phyloP scores from a whole-genome alignment of 495 filamentous ascomycete genomes.

The Penicillium argentinense region DNA sequence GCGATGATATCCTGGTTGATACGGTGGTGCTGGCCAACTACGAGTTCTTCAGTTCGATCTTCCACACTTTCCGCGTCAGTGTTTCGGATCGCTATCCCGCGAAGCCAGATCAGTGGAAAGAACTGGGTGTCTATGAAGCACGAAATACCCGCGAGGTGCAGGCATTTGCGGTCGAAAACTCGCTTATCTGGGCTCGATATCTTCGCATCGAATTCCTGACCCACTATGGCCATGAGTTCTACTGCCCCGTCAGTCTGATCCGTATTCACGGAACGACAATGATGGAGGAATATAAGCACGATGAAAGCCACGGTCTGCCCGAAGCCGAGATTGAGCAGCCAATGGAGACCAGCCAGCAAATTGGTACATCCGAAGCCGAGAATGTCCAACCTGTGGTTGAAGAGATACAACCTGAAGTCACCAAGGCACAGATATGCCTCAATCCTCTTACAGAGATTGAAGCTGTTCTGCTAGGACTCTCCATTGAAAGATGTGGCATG shows the following conservation, averaged over 20 bases:
- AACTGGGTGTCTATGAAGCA: conserved; percentile 84
- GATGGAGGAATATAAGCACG: conserved; percentile 85
- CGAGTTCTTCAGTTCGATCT: conserved; percentile 97
- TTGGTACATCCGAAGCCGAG: conserved; percentile 6
- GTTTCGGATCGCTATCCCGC: conserved; percentile 93
- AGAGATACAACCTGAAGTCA: background rate
- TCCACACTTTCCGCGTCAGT: conserved; percentile 83
- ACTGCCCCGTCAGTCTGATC: conserved; percentile 87
- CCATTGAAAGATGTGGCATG: conserved; percentile 17
- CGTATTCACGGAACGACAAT: conserved; percentile 94
- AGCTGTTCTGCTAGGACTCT: conserved; percentile 11
- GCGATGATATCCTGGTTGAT: conserved; percentile 92
- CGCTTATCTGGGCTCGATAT: conserved; percentile 94
- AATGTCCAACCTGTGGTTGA: conserved; percentile 2
- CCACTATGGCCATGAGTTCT: conserved; percentile 95
- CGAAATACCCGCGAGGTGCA: conserved; percentile 91
- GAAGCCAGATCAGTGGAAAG: conserved; percentile 88
- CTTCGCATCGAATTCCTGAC: conserved; percentile 85
- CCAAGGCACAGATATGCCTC: conserved; percentile 15
- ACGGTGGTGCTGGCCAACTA: conserved; percentile 96
- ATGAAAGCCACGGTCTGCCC: conserved; percentile 61
- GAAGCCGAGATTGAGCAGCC: conserved; percentile 51
- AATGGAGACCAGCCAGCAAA: conserved; percentile 38
- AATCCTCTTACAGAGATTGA: conserved; percentile 16
- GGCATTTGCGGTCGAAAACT: conserved; percentile 88